Base-by-base conservation (phyloP, 345 rosid species). In the Moricandia moricandioides region DNA sequence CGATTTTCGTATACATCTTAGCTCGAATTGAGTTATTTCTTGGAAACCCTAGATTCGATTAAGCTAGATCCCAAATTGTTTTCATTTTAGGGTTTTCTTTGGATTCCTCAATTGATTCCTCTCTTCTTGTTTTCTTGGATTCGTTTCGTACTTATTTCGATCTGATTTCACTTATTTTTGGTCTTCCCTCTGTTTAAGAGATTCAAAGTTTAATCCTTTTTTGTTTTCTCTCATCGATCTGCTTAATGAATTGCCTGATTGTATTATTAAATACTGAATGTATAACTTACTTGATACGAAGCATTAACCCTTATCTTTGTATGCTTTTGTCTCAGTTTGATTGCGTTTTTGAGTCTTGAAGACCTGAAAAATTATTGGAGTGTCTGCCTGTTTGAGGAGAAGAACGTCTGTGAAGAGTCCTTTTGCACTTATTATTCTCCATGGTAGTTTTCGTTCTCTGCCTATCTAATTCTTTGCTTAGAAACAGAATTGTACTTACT, bases 371-470 rank as follows among this genome's bases (percentile, higher is more conserved):
- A 35, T n/a, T n/a, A n/a, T n/a, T n/a, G n/a, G 24, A 3, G 71
- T 37, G 17, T 55, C 70, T 76, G 13, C 18, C 27, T 68, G 24
- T 61, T 75, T 54, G 60, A 63, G 75, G 65, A 63, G 11, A 63
- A 37, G 14, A 40, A 54, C 29, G 30, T 69, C 7, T 55, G 7
- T 0, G 0, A 17, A 52, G 33, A 16, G 8, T 60, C 2, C 47
- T 37, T 39, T 69, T 31, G 59, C 26, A 11, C 34, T 43, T 62
- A 34, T 43, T 21, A 47, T 30, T 56, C 43, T 49, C 67, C 67
- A 77, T 77, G 80, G 80, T 77, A 70, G n/a, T 5, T 17, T 65
- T 62, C 43, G 26, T 31, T 49, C 34, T 63, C 37, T 63, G 14
- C 12, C 11, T 39, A 8, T 49, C 17, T 74, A 3, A 61, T 8